Evolutionary conservation across 2,329 filamentous ascomycete species (phyloP).

Genomic region (Xylariomycetidae sp.): DNA sequence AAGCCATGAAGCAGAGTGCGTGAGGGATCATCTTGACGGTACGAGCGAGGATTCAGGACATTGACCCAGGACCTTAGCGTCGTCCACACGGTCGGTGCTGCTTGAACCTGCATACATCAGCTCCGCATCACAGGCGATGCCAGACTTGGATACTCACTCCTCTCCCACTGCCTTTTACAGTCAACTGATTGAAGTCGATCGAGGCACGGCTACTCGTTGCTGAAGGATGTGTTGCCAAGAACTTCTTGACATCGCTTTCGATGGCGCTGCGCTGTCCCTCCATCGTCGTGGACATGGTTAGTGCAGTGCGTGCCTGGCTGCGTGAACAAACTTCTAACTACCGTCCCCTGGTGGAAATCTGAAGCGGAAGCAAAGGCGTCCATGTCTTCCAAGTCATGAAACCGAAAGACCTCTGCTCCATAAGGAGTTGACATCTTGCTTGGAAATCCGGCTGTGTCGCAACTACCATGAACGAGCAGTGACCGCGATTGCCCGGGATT

Average conservation of each 20-base stretch:
- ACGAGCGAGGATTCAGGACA: constrained; percentile 6
- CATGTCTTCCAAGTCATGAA: too few species aligned
- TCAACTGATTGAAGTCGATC: constrained; percentile 1
- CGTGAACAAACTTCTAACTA: too few species aligned
- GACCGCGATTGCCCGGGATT: too few species aligned
- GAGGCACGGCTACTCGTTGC: constrained; percentile 2
- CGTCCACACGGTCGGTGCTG: constrained; percentile 6
- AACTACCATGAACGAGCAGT: too few species aligned
- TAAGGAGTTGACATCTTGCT: too few species aligned
- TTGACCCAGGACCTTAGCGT: constrained; percentile 6
- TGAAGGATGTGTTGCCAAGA: background rate
- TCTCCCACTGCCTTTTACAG: constrained; percentile 2
- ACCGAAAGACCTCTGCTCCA: too few species aligned
- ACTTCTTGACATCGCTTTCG: background rate
- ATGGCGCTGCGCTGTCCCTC: background rate
- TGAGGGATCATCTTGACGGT: background rate
- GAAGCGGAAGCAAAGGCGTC: too few species aligned
- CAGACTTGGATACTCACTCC: constrained; percentile 1
- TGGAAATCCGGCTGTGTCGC: too few species aligned
- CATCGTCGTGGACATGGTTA: too few species aligned
- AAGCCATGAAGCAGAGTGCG: constrained; percentile 7
- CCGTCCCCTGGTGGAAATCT: too few species aligned
- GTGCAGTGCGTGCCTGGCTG: too few species aligned
- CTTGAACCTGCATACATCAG: constrained; percentile 8
- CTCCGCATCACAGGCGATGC: background rate